phyloP scores from a whole-genome alignment of 352 stramenopile genomes.

The Phytophthora europaea region DNA sequence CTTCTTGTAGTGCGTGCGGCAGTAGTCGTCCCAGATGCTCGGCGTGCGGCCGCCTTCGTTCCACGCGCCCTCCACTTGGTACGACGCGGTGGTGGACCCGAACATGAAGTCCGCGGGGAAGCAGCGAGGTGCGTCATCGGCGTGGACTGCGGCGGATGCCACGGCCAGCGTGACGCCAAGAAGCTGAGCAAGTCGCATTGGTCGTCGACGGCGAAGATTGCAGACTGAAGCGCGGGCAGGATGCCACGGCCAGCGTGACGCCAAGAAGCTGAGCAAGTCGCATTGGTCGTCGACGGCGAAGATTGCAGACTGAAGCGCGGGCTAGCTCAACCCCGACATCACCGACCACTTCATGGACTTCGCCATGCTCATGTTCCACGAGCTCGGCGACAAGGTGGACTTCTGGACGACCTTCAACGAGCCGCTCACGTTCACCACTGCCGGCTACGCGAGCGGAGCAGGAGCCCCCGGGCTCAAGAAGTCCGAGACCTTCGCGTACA shows the following conservation, averaged over 20 bases:
- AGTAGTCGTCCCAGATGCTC: conserved; percentile 96
- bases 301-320: too few relatives aligned
- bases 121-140: conserved; percentile 8
- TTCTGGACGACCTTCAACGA: conserved; percentile 96
- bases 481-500: conserved; percentile 61
- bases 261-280: too few relatives aligned
- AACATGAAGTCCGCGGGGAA: conserved; percentile 47
- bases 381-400: conserved; percentile 91
- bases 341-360: conserved; percentile 84
- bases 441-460: conserved; percentile 87
- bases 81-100: conserved; percentile 90
- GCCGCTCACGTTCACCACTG: conserved; percentile 85
- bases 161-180: conserved; percentile 4
- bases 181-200: conserved; percentile 25
- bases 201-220: too few relatives aligned
- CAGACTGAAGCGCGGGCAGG: too few relatives aligned
- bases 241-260: too few relatives aligned
- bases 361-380: conserved; percentile 88
- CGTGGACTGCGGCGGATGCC: too few relatives aligned
- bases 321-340: conserved; percentile 62
- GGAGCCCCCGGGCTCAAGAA: conserved; percentile 52
- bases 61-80: conserved; percentile 93
- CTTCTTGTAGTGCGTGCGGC: conserved; percentile 59
- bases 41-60: conserved; percentile 79
- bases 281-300: too few relatives aligned